Evolutionary conservation across 495 filamentous ascomycete species (phyloP).

Genomic region (Aspergillus carlsbadensis): DNA sequence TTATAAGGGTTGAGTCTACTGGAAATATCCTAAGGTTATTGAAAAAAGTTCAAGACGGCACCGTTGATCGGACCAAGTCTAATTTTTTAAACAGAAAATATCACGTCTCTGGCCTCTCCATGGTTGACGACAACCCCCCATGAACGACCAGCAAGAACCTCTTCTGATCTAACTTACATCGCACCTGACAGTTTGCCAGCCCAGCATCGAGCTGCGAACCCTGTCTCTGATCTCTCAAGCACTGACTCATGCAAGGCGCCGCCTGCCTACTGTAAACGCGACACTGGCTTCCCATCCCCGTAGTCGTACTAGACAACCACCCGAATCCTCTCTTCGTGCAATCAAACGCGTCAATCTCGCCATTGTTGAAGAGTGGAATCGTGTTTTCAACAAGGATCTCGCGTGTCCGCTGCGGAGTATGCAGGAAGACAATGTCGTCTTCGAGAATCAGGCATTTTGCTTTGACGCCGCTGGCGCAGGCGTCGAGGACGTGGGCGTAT

Average conservation of each 20-base stretch:
- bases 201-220: neutral
- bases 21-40: no score
- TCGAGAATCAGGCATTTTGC: neutral
- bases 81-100: no score
- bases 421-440: neutral
- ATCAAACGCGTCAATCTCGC: neutral
- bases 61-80: no score
- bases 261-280: neutral
- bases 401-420: neutral
- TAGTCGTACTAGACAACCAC: neutral
- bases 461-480: neutral
- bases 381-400: neutral
- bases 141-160: neutral
- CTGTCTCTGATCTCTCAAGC: neutral
- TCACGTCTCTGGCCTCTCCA: neutral
- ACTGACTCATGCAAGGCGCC: neutral
- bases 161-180: neutral
- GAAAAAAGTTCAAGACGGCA: no score
- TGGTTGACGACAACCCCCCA: neutral
- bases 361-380: neutral
- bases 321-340: neutral
- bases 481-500: neutral
- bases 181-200: neutral
- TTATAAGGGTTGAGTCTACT: no score
- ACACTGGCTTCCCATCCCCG: neutral